Base-by-base conservation (phyloP, 2,329 filamentous ascomycete genomes). In the Ophiostoma sp. region DNA sequence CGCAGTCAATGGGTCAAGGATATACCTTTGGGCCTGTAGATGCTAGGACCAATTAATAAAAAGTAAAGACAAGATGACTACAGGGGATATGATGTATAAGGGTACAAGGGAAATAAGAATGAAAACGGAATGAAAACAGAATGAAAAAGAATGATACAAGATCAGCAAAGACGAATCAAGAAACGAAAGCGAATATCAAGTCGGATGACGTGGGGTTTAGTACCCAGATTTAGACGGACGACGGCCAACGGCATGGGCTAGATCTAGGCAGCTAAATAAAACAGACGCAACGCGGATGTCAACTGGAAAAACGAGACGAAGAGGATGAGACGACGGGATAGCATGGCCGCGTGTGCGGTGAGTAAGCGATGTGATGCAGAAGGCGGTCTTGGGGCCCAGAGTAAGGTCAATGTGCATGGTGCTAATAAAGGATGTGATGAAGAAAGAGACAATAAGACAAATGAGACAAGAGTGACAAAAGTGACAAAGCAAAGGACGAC, bases 1-100 rank as follows among this genome's bases (percentile, higher is more conserved):
- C 36, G 83, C 88, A 73, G 82, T 87, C 71, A 92, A 80, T 72
- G 89, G 90, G 73, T 90, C 87, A 72, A 92, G 84, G 62, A 92
- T 80, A 74, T 89, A 63, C 18, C 38, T 11, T n/a, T 42, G 42
- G 60, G 60, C 60, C 12, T 63, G 40, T 18, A 42, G 40, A n/a
- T 44, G 38, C 40, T 63, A 27, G 27, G 27, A 27, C 27, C 27
- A 27, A 27, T 27, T 27, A 27, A 27, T 27, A 27, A 27, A 27
- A 27, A 27, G 27, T 27, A 27, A 27, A 27, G 27, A 27, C 27
- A 27, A 27, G 27, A 27, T 2, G 27, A 27, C 27, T 1, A 27
- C 27, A 27, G 27, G 27, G 27, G 27, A 27, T 27, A 27, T 27
- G 27, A 27, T 5, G 18, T 2, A 62, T 16, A 9, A 62, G 58